Evolutionary conservation across 371 early-diverging fungal species (phyloP), one percentile per base, ranked within the genome.

Genomic region (Mortierella sp.): DNA sequence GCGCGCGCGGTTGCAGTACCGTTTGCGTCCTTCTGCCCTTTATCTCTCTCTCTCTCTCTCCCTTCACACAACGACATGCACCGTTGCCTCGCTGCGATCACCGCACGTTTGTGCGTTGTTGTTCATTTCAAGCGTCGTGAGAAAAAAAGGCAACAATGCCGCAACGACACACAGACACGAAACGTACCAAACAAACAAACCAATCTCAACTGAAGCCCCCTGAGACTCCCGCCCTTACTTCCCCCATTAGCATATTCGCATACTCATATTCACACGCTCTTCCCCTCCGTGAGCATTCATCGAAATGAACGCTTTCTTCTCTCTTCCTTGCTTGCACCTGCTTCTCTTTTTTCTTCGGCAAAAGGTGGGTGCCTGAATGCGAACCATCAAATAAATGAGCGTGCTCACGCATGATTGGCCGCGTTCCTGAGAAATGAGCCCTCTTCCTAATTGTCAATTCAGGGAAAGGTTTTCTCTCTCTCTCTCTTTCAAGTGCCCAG

Each of bases 401-500:
- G 67, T 67, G 24, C 67, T 37, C 11, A 37, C 40, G 43, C 21
- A 6, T 67, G 67, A 67, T 67, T 67, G 67, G 67, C 34, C 34
- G 67, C 24, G 21, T 67, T 67, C 67, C 67, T 67, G 67, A 67
- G 67, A 67, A 67, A 37, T 67, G 67, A 40, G 67, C 34, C 34
- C 21, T 16, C 11, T 1, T 16, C 28, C 19, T n/a, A n/a, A n/a
- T 61, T 16, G 21, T 8, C 3, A 31, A 2, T 34, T 61, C 34
- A 61, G 34, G 61, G 61, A 3, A 61, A 61, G 14, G 31, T 28
- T 31, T 13, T 28, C 13, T 31, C 37, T 40, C 6, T 40, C 43
- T 6, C n/a, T n/a, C n/a, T 6, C 43, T 40, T 40, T 40, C 43
- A 40, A 6, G 6, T 6, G 43, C 43, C 43, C 6, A 40, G 2